These are phyloP conservation scores for Jamesozyma jinghongensis DNA, from an alignment of 805 yeast genomes.

Conservation along the genomic window DNA sequence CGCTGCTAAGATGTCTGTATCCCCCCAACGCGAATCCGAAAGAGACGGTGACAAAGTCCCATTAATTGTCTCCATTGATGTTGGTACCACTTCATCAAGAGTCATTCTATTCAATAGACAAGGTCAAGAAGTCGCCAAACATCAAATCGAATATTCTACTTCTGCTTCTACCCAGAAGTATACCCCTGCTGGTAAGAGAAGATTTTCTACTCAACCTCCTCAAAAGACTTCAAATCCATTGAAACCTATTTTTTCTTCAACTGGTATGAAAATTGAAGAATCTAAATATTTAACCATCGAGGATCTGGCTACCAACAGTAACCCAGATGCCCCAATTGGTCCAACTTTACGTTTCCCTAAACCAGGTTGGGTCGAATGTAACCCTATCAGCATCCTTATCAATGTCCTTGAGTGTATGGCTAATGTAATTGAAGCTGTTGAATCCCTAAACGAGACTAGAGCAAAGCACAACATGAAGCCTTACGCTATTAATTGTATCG, in stretches of 20 bases:
- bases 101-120: constrained; percentile 66
- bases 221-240: constrained; percentile 4
- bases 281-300: constrained; percentile 55
- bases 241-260: constrained; percentile 56
- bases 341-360: constrained; percentile 72
- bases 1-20: too few species aligned
- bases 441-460: constrained; percentile 46
- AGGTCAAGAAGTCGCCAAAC: constrained; percentile 76
- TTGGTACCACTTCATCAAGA: constrained; percentile 88
- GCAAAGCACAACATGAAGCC: constrained; percentile 37
- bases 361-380: constrained; percentile 93
- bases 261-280: constrained; percentile 61
- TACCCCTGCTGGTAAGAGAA: constrained; percentile 38
- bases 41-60: constrained; percentile 20
- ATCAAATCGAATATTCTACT: constrained; percentile 82
- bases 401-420: constrained; percentile 75
- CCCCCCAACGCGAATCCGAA: too few species aligned
- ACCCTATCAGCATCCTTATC: constrained; percentile 65
- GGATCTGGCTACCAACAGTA: constrained; percentile 33
- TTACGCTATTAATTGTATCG: constrained; percentile 62
- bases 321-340: constrained; percentile 27
- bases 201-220: constrained; percentile 25
- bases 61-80: constrained; percentile 66
- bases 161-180: constrained; percentile 48
- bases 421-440: constrained; percentile 49